These are phyloP conservation scores for Rhynchosporium secalis DNA, from an alignment of 2,329 filamentous ascomycete genomes.

Conservation along the genomic window DNA sequence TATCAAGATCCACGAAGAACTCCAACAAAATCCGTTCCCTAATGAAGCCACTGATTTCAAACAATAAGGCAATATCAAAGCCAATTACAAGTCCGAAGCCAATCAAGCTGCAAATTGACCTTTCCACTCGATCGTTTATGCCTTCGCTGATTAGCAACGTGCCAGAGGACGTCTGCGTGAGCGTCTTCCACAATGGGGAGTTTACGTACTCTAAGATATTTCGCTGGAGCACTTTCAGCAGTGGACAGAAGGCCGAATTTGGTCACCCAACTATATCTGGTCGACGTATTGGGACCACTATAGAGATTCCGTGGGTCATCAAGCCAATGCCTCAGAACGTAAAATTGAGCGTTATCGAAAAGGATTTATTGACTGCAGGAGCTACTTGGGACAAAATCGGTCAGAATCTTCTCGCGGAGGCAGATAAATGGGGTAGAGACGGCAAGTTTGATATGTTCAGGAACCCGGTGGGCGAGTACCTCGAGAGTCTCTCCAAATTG, in stretches of 20 bases:
- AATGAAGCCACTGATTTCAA: not conserved
- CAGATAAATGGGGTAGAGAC: conserved; percentile 23
- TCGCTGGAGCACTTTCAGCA: conserved; percentile 15
- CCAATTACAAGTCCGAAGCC: conserved; percentile 16
- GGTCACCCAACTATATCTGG: conserved; percentile 20
- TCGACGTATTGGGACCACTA: conserved; percentile 12
- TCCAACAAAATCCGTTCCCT: not conserved
- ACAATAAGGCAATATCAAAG: conserved; percentile 2
- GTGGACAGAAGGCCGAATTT: conserved; percentile 6
- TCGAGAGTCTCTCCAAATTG: conserved; percentile 20
- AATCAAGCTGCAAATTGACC: conserved; percentile 20
- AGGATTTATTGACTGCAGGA: not conserved
- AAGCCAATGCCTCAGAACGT: conserved; percentile 2
- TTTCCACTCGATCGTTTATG: conserved; percentile 17
- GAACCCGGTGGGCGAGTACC: conserved; percentile 25
- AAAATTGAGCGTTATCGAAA: no score
- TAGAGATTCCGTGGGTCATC: conserved; percentile 23
- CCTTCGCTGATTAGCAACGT: conserved; percentile 11
- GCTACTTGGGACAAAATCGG: conserved; percentile 21
- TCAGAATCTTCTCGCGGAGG: conserved; percentile 17
- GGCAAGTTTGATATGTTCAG: conserved; percentile 20
- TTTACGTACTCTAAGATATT: conserved; percentile 17
- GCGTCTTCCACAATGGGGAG: conserved; percentile 25
- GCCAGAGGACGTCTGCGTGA: conserved; percentile 19
- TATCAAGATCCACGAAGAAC: not conserved